Evolutionary conservation across 345 rosid genomes (phyloP).

Genomic region (Rubroshorea leprosula): DNA sequence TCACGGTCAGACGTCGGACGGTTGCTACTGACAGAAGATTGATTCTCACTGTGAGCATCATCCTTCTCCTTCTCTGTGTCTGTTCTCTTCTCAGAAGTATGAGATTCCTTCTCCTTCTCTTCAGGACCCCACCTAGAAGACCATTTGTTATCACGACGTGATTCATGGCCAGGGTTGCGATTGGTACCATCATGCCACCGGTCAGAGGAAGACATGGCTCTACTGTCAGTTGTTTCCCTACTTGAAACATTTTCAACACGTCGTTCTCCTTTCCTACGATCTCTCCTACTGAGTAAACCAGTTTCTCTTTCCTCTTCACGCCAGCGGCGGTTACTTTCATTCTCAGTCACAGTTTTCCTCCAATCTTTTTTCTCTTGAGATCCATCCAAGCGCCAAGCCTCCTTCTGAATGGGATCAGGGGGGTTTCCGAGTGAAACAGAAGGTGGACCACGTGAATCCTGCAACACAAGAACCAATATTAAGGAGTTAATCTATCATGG

Average conservation of each 20-base stretch:
- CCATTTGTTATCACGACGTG: conserved; percentile 68
- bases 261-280: conserved; percentile 54
- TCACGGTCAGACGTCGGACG: conserved; percentile 47
- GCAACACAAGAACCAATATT: conserved; percentile 5
- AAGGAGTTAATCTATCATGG: no score
- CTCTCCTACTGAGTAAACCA: conserved; percentile 55
- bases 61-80: conserved; percentile 45
- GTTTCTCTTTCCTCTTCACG: conserved; percentile 86
- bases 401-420: conserved; percentile 47
- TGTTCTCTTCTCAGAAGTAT: conserved; percentile 39
- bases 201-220: conserved; percentile 41
- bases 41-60: conserved; percentile 37
- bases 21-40: conserved; percentile 28
- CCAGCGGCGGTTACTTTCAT: conserved; percentile 57
- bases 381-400: conserved; percentile 64
- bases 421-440: conserved; percentile 33
- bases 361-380: conserved; percentile 60
- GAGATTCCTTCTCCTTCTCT: conserved; percentile 59
- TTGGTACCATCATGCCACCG: conserved; percentile 46
- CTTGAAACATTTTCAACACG: conserved; percentile 36
- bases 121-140: conserved; percentile 82
- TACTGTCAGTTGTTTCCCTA: conserved; percentile 42
- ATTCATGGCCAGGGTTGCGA: conserved; percentile 43
- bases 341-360: conserved; percentile 45
- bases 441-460: conserved; percentile 47